Conservation (phyloP, 202 grass and related monocot species). For the Schoenoplectus tabernaemontani region DNA sequence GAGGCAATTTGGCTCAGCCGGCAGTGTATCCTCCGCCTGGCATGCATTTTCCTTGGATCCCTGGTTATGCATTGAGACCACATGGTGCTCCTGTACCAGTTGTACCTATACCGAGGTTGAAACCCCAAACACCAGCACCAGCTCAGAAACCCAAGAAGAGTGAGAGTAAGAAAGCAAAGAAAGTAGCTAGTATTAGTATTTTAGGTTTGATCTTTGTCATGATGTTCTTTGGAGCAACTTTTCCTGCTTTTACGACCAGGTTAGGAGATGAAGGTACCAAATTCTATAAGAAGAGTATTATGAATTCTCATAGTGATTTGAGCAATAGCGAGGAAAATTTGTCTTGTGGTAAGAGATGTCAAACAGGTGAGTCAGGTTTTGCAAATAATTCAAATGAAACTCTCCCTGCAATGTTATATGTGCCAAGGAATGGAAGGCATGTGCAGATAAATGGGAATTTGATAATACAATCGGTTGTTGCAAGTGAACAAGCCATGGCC, state of each 20-base stretch:
- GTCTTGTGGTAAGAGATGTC: conserved; percentile 15
- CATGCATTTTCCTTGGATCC: conserved; percentile 84
- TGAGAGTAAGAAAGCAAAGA: conserved; percentile 73
- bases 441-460: conserved; percentile 96
- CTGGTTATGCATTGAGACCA: conserved; percentile 63
- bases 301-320: conserved; percentile 24
- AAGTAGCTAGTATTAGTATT: conserved; percentile 80
- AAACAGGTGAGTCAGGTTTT: conserved; percentile 18
- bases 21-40: conserved; percentile 47
- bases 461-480: conserved; percentile 95
- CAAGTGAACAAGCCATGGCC: conserved; percentile 71
- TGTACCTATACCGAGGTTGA: conserved; percentile 76
- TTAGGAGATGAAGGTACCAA: conserved; percentile 38
- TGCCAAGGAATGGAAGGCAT: conserved; percentile 97
- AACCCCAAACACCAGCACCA: conserved; percentile 41
- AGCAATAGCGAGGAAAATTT: conserved; percentile 30
- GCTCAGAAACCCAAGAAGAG: conserved; percentile 51
- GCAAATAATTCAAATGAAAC: conserved; percentile 55
- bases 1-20: conserved; percentile 33
- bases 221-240: conserved; percentile 45
- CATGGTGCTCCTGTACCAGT: no score
- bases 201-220: conserved; percentile 60
- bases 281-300: conserved; percentile 20
- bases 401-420: conserved; percentile 82
- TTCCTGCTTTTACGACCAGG: conserved; percentile 47